Base-by-base conservation (phyloP, 2,329 filamentous ascomycete genomes). In the Aureobasidium sp. region DNA sequence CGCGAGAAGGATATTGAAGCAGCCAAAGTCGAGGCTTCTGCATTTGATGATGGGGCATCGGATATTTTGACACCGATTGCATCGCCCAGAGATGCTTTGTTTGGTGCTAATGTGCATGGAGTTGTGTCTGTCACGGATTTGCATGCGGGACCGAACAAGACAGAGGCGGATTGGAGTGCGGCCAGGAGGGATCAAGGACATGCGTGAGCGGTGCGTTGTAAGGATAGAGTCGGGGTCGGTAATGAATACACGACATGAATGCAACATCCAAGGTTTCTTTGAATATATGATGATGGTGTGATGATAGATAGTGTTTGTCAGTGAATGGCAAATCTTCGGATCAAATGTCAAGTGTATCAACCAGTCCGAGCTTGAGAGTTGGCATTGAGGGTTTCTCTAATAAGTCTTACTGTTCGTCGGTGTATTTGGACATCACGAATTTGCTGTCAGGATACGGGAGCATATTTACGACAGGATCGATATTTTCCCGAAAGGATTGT, bases 171-270 rank as follows among this genome's bases (percentile, higher is more conserved):
- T 16, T 49, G 45, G 45, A 38, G 34, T 19, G 45, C 32, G 24
- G 42, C 42, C 12, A 47, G 30, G 16, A 21, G n/a, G 30, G 42
- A 29, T 35, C 42, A 35, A 35, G 42, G 30, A 19, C 32, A 38
- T 27, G 34, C 34, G 16, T 37, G 45, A 49, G 22, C 11, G 32
- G 22, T 14, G n/a, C 35, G 6, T 17, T 19, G 6, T 4, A 16
- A 16, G 16, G 17, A 16, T 3, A 2, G 30, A 11, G 5, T 7
- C 6, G 3, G 35, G 22, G 14, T 32, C 30, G 19, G 38, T 38
- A 49, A 49, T 7, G 45, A 49, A 49, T 49, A 38, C 4, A 49
- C 34, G 45, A 49, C 45, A 49, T 38, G n/a, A 32, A 35, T n/a
- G 21, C 21, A 3, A 1, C 16, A 2, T 38, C 5, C 12, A 16